These are phyloP conservation scores for Ustilago hordei DNA, from an alignment of 1,284 basidiomycete genomes.

Conservation along the genomic window DNA sequence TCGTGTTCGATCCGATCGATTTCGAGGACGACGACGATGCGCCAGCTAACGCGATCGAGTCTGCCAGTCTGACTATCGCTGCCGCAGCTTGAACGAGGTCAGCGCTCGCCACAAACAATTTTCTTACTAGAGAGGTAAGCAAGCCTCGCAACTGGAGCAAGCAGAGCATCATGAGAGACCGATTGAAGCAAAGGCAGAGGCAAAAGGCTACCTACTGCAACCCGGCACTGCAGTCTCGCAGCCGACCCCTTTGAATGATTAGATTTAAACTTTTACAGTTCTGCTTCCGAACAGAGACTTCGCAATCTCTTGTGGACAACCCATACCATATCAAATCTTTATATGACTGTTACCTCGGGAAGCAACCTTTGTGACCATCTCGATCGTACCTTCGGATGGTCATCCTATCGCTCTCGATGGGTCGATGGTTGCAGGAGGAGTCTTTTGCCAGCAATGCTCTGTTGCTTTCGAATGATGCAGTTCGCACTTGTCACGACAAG, in stretches of 20 bases:
- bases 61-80: conserved; percentile 20
- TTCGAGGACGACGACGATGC: conserved; percentile 50
- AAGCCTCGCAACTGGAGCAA: neutral
- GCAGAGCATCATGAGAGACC: neutral
- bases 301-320: conserved; percentile 61
- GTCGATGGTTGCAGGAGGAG: conserved; percentile 18
- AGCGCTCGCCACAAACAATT: neutral
- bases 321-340: conserved; percentile 53
- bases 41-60: conserved; percentile 23
- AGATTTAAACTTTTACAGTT: conserved; percentile 52
- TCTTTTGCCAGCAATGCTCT: conserved; percentile 6
- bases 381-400: too few relatives aligned
- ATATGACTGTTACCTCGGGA: conserved; percentile 26
- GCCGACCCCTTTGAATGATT: conserved; percentile 29
- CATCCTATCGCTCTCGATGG: conserved; percentile 1
- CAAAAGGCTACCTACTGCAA: neutral
- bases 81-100: conserved; percentile 23
- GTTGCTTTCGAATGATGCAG: neutral
- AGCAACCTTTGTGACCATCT: neutral
- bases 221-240: neutral
- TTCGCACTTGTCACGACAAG: neutral
- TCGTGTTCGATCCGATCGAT: conserved; percentile 90
- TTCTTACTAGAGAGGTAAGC: conserved; percentile 25
- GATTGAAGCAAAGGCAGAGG: neutral
- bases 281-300: conserved; percentile 60